These are phyloP conservation scores for Neonothopanus nambi DNA, from an alignment of 1,284 basidiomycete species.

Conservation along the genomic window DNA sequence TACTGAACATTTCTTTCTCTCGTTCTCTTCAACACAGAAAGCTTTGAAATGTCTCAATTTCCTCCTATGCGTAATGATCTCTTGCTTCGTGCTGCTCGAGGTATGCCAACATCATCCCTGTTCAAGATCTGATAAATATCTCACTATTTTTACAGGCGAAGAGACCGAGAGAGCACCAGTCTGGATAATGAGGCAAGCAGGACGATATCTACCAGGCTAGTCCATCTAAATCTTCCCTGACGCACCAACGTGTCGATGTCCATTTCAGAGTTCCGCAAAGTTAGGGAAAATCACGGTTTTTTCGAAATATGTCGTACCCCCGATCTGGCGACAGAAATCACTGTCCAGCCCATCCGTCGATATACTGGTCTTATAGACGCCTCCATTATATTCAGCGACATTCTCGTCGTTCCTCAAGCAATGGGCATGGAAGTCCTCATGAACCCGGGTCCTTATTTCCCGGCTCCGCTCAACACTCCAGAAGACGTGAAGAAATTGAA, in stretches of 20 bases:
- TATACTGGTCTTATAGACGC: constrained; percentile 87
- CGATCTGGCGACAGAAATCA: constrained; percentile 81
- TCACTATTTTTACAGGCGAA: constrained; percentile 55
- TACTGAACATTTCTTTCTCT: neutral
- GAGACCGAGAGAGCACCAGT: constrained; percentile 91
- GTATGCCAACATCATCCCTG: constrained; percentile 33
- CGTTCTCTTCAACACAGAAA: neutral
- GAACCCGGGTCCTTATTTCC: constrained; percentile 89
- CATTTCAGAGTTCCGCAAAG: constrained; percentile 76
- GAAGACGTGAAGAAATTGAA: constrained; percentile 68
- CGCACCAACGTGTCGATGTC: neutral
- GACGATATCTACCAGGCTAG: constrained; percentile 89
- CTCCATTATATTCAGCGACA: constrained; percentile 95
- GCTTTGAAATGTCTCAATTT: constrained; percentile 44
- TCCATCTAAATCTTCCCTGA: neutral
- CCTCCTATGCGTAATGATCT: constrained; percentile 88
- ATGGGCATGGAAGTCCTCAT: constrained; percentile 94
- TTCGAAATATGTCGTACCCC: constrained; percentile 93
- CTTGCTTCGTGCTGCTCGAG: constrained; percentile 84
- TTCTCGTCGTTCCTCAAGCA: constrained; percentile 94
- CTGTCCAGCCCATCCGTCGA: constrained; percentile 88
- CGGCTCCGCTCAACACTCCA: constrained; percentile 78
- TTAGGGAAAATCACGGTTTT: constrained; percentile 85
- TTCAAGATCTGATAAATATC: neutral
- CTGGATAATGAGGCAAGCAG: constrained; percentile 99